Evolutionary conservation across 1,284 basidiomycete genomes (phyloP), one percentile per base, ranked within the genome.

Genomic region (Austropuccinia psidii): DNA sequence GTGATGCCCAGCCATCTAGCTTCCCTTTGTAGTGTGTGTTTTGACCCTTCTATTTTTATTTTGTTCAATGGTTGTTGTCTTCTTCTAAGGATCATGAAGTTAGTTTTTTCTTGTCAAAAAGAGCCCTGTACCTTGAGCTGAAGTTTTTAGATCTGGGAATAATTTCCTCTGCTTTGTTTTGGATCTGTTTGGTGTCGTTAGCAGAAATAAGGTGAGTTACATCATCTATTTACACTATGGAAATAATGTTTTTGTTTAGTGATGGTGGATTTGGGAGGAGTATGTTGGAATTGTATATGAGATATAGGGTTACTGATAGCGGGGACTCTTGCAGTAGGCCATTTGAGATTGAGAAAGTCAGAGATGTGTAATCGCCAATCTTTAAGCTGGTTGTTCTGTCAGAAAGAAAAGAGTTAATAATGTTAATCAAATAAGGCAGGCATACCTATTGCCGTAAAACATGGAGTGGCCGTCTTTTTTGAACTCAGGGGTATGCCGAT

Each of bases 171-270:
- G 41, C 15, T 21, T 37, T n/a, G n/a, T 24, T 21, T 13, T 52
- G 19, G 33, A 29, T 49, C 15, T 29, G 15, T 17, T 66, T 33
- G 3, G 37, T 13, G 19, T 52, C 24, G 29, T 52, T 17, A 27
- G 47, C 50, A 39, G 66, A 50, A 3, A 45, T 27, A 3, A 68
- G 50, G 21, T 68, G 52, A 13, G 43, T 39, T n/a, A 68, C 50
- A 55, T 68, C 52, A 29, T 68, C 66, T 21, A 68, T 54, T 33
- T 54, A 68, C 7, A 33, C 66, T 29, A 68, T 39, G 33, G 66
- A 55, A 9, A 68, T 57, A 17, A 8, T 41, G 54, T 33, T 35
- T 27, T 49, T 37, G 4, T 21, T 17, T 5, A 57, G 21, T 35
- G 27, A n/a, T 6, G 41, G 9, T 13, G n/a, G 11, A 24, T 21